Conservation (phyloP, 139 green algal species). For the Haematococcus sp. region DNA sequence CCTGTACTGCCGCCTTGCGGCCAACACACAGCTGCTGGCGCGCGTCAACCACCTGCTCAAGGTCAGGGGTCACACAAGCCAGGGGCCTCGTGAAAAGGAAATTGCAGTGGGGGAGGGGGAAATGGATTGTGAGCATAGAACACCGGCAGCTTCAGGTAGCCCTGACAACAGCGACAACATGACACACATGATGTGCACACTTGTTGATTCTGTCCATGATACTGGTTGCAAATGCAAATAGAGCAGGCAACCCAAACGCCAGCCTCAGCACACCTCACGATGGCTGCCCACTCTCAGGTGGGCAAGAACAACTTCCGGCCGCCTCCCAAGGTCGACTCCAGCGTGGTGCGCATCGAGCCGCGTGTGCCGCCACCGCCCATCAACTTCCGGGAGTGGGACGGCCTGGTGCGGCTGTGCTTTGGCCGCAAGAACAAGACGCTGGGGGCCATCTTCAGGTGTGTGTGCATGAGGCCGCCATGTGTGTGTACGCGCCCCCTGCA, state of each 20-base stretch:
- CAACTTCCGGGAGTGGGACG: conserved; percentile 98
- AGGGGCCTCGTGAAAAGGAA: too few relatives aligned
- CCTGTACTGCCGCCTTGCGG: conserved; percentile 87
- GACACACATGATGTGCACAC: too few relatives aligned
- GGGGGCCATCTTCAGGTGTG: conserved; percentile 81
- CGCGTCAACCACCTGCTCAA: conserved; percentile 55
- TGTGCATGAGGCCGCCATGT: conserved; percentile 41
- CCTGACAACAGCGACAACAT: too few relatives aligned
- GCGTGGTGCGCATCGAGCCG: conserved; percentile 97
- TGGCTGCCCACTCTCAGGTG: too few relatives aligned
- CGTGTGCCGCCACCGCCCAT: conserved; percentile 88
- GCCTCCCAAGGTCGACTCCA: conserved; percentile 97
- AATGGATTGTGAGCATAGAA: too few relatives aligned
- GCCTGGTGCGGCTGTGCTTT: conserved; percentile 90
- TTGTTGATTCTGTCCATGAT: too few relatives aligned
- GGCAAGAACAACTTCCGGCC: conserved; percentile 95
- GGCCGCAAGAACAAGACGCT: conserved; percentile 97
- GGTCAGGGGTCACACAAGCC: conserved; percentile 11
- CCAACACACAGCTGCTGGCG: conserved; percentile 97
- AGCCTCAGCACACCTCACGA: too few relatives aligned
- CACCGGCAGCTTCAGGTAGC: too few relatives aligned
- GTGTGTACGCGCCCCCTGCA: too few relatives aligned
- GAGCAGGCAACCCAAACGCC: too few relatives aligned
- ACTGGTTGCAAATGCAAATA: too few relatives aligned
- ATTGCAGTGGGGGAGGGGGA: too few relatives aligned